Percentiles rank a stretch among this genome's conserved stretches.
Conservation (phyloP, 305 asterid species). For the Coffea humblotiana region DNA sequence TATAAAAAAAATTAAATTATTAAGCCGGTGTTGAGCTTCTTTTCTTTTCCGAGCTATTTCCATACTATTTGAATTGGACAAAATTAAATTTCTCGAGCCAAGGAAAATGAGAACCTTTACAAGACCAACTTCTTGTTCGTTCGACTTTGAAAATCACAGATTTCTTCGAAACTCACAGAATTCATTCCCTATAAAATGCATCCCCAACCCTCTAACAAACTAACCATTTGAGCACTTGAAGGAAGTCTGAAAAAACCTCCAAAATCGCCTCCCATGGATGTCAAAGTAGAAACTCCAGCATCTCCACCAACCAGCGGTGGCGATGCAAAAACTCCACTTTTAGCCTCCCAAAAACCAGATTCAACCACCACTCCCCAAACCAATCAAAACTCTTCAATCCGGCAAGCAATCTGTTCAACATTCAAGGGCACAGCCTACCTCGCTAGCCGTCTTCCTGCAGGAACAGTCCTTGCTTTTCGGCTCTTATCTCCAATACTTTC, state of each 20-base stretch:
- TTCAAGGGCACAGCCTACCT: conserved; percentile 74
- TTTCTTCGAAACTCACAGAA: neutral
- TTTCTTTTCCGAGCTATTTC: no score
- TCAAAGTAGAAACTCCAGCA: conserved; percentile 12
- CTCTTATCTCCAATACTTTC: conserved; percentile 72
- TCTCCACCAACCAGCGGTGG: neutral
- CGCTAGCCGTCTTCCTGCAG: conserved; percentile 83
- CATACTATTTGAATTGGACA: no score
- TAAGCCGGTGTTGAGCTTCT: no score
- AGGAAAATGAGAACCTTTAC: no score
- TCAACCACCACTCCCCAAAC: neutral
- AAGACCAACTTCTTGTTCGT: no score
- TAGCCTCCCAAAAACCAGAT: neutral
- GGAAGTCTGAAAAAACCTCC: neutral
- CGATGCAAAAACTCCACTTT: conserved; percentile 9
- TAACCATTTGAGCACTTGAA: neutral
- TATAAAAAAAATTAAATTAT: no score
- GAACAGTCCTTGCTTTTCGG: conserved; percentile 70
- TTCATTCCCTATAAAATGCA: neutral
- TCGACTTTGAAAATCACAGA: no score
- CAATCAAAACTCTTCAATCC: neutral
- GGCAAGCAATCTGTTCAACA: conserved; percentile 70
- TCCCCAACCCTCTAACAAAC: neutral
- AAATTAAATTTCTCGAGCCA: no score
- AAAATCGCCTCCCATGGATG: neutral